Base-by-base conservation (phyloP, 2,329 filamentous ascomycete species). In the Macroventuria anomochaeta region DNA sequence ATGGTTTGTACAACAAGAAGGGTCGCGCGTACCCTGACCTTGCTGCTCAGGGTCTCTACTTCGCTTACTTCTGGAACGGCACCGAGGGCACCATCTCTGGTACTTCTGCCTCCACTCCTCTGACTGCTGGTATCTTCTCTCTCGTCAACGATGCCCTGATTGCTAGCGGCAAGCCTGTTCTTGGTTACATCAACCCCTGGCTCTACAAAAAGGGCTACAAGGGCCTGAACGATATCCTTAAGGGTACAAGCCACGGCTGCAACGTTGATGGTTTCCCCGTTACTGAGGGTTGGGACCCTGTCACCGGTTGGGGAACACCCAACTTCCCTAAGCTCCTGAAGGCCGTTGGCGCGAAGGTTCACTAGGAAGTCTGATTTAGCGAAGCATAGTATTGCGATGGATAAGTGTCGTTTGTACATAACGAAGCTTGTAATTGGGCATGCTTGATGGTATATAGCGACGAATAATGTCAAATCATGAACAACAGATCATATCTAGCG, bases 21-120 rank as follows among this genome's bases (percentile, higher is more conserved):
- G 87, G 86, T 0, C 80, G 86, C 51, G 87, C 75, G 0, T 83
- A 85, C 57, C 85, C 86, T 0, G 86, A 89, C 62, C 78, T 90
- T 18, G 81, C 86, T 1, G 83, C 83, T 7, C 82, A 85, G 56
- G 88, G 87, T 18, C 69, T 68, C 69, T 68, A 74, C 55, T 83
- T 80, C 61, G 75, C 73, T 3, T 73, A 77, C 20, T 68, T 80
- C 25, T 75, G 77, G 68, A 74, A 77, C 49, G 73, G 75, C 2
- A 72, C 64, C 0, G 70, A 77, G 36, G 61, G 61, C 1, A 62
- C 67, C 5, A 64, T 83, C 20, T 79, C 77, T n/a, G 83, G 84
- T 10, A 83, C 80, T 3, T 81, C 78, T 20, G 82, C 84, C 26
- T 80, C 85, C 0, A 73, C 83, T 0, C 88, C 88, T 0, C 74